phyloP scores from a whole-genome alignment of 2,329 filamentous ascomycete species.

The Metarhizium rileyi region DNA sequence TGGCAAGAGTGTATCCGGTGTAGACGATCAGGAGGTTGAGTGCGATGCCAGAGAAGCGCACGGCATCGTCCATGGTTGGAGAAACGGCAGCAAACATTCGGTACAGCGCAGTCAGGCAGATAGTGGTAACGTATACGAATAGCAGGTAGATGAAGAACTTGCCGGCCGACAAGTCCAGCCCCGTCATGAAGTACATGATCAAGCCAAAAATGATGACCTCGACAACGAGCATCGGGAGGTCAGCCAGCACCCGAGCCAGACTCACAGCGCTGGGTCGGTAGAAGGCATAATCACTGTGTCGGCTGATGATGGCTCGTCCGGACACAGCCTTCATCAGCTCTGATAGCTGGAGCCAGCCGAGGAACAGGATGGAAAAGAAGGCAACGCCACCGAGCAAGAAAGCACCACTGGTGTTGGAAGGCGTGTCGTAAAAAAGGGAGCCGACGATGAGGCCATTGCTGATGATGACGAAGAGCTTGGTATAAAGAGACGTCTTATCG shows the following conservation, averaged over 20 bases:
- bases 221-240: slow-evolving; percentile 33
- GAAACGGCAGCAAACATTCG: slow-evolving; percentile 17
- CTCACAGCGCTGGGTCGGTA: slow-evolving; percentile 28
- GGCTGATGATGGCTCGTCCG: slow-evolving; percentile 28
- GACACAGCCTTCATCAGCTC: slow-evolving; percentile 29
- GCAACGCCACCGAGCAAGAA: slow-evolving; percentile 42
- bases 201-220: slow-evolving; percentile 26
- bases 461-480: slow-evolving; percentile 71
- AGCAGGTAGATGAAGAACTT: slow-evolving; percentile 37
- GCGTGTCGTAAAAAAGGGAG: slow-evolving; percentile 65
- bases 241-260: slow-evolving; percentile 27
- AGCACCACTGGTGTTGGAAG: slow-evolving; percentile 49
- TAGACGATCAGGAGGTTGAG: slow-evolving; percentile 39
- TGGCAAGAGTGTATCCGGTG: slow-evolving; percentile 40
- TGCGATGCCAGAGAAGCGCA: slow-evolving; percentile 37
- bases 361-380: slow-evolving; percentile 45
- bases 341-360: slow-evolving; percentile 18
- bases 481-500: slow-evolving; percentile 64
- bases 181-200: slow-evolving; percentile 35
- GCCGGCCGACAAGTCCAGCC: slow-evolving; percentile 28
- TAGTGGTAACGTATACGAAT: slow-evolving; percentile 39
- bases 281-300: slow-evolving; percentile 30
- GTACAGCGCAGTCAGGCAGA: slow-evolving; percentile 59
- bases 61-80: slow-evolving; percentile 3
- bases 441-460: slow-evolving; percentile 66